A percentile compares a stretch with the other conserved stretches of the same genome.
phyloP scores from a whole-genome alignment of 2,329 filamentous ascomycete species.

The Nigrospora oryzae region DNA sequence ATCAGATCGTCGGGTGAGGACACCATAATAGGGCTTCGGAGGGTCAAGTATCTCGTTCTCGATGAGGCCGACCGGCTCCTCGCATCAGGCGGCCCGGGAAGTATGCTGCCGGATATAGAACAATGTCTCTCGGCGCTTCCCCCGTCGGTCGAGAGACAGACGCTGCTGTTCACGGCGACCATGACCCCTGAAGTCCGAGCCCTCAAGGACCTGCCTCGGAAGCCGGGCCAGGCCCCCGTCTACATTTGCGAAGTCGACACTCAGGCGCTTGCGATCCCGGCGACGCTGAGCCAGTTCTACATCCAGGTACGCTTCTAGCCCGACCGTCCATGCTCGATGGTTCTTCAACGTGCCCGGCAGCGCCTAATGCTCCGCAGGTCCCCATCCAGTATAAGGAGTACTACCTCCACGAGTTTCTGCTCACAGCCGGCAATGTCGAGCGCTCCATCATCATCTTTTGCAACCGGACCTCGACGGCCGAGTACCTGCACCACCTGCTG shows the following conservation, averaged over 20 bases:
- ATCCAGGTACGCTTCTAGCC: slow-evolving; percentile 40
- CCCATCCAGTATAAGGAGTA: slow-evolving; percentile 82
- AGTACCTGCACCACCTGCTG: slow-evolving; percentile 80
- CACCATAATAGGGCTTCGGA: slow-evolving; percentile 71
- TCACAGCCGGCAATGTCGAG: slow-evolving; percentile 64
- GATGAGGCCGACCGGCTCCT: slow-evolving; percentile 93
- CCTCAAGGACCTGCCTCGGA: slow-evolving; percentile 67
- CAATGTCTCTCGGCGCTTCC: slow-evolving; percentile 79
- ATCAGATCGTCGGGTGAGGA: slow-evolving; percentile 87
- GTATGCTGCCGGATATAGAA: slow-evolving; percentile 91
- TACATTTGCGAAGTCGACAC: slow-evolving; percentile 88
- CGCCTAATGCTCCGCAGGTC: not conserved
- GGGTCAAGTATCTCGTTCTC: slow-evolving; percentile 79
- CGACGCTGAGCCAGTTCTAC: slow-evolving; percentile 75
- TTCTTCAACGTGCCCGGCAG: slow-evolving; percentile 28
- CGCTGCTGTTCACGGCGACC: slow-evolving; percentile 90
- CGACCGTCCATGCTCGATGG: too few species aligned
- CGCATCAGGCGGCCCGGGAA: slow-evolving; percentile 61
- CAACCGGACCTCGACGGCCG: slow-evolving; percentile 84
- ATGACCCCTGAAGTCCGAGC: slow-evolving; percentile 87
- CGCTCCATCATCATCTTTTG: slow-evolving; percentile 89
- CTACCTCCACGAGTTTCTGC: slow-evolving; percentile 83
- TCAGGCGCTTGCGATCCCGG: slow-evolving; percentile 65
- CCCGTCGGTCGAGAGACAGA: slow-evolving; percentile 72
- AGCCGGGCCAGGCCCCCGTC: slow-evolving; percentile 63